Percentiles rank a stretch among this genome's conserved stretches.
Conservation (phyloP, 768 basidiomycete species). For the Coprinellus aureogranulatus region DNA sequence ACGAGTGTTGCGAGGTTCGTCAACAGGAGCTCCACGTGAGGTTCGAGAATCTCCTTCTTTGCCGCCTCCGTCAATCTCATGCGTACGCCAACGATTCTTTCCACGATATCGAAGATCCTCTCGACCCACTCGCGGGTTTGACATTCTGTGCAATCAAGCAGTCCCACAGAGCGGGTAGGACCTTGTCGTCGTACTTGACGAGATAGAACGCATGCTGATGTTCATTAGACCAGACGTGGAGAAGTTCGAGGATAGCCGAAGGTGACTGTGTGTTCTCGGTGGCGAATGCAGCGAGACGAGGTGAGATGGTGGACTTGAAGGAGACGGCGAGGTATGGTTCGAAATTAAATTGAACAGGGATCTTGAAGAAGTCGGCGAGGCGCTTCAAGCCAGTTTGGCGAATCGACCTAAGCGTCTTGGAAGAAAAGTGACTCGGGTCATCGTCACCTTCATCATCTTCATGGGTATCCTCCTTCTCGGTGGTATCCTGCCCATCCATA, state of each 20-base stretch:
- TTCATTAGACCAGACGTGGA: slow-evolving; percentile 70
- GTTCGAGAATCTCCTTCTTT: slow-evolving; percentile 57
- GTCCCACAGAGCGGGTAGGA: slow-evolving; percentile 76
- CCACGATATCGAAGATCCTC: slow-evolving; percentile 82
- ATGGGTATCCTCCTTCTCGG: slow-evolving; percentile 33
- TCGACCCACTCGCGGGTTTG: slow-evolving; percentile 80
- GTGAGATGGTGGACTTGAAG: slow-evolving; percentile 74
- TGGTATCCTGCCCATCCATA: slow-evolving; percentile 18
- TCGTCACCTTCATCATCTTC: slow-evolving; percentile 35
- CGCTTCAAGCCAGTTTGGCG: slow-evolving; percentile 85
- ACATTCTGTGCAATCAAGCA: slow-evolving; percentile 82
- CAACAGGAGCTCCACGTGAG: slow-evolving; percentile 70
- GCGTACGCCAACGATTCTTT: slow-evolving; percentile 62
- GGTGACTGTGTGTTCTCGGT: slow-evolving; percentile 90
- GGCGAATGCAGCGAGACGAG: slow-evolving; percentile 72
- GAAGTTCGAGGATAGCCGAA: slow-evolving; percentile 82
- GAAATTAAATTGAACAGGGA: slow-evolving; percentile 73
- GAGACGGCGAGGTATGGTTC: slow-evolving; percentile 61
- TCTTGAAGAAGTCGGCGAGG: slow-evolving; percentile 83
- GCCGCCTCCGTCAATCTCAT: slow-evolving; percentile 46
- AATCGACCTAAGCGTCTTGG: slow-evolving; percentile 54
- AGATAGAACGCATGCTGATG: slow-evolving; percentile 60
- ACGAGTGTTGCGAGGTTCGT: slow-evolving; percentile 68
- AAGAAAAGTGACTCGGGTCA: slow-evolving; percentile 25
- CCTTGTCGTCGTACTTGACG: slow-evolving; percentile 61